phyloP scores from a whole-genome alignment of 768 basidiomycete genomes.

The Omphalotus guepiniiformis region DNA sequence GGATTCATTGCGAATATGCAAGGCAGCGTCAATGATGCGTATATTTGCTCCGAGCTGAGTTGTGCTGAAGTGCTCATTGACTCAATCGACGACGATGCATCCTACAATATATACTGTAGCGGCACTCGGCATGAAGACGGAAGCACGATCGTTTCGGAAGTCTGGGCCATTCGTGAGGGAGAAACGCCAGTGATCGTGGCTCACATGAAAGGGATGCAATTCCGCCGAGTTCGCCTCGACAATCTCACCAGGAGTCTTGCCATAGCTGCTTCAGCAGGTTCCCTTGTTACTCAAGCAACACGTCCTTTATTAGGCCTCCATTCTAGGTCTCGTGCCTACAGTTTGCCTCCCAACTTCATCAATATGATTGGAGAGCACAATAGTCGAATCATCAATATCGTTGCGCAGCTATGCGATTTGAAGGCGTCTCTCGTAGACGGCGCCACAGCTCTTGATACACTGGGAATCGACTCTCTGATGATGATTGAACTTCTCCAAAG shows the following conservation, averaged over 20 bases:
- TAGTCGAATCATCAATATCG: constrained; percentile 28
- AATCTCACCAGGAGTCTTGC: constrained; percentile 45
- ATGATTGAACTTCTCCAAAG: constrained; percentile 50
- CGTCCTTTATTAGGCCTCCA: neutral
- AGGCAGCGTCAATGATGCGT: constrained; percentile 46
- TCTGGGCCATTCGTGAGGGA: constrained; percentile 41
- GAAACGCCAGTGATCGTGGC: constrained; percentile 45
- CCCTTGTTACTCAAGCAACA: neutral
- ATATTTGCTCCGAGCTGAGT: constrained; percentile 58
- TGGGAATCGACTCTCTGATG: constrained; percentile 65
- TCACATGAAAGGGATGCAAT: constrained; percentile 51
- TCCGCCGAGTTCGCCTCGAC: constrained; percentile 50
- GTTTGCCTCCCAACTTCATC: neutral
- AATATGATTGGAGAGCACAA: constrained; percentile 19
- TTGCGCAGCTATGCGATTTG: constrained; percentile 40
- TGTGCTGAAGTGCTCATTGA: constrained; percentile 43
- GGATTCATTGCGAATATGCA: constrained; percentile 67
- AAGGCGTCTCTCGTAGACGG: constrained; percentile 28
- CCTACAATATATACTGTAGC: constrained; percentile 51
- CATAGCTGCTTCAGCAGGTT: constrained; percentile 8
- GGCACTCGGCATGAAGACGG: constrained; percentile 39
- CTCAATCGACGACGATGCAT: constrained; percentile 32
- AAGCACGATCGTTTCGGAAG: constrained; percentile 45
- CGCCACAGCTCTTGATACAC: constrained; percentile 40
- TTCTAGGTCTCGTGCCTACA: constrained; percentile 2